Evolutionary conservation across 495 filamentous ascomycete genomes (phyloP).

Genomic region (Penicillium pancosmium): DNA sequence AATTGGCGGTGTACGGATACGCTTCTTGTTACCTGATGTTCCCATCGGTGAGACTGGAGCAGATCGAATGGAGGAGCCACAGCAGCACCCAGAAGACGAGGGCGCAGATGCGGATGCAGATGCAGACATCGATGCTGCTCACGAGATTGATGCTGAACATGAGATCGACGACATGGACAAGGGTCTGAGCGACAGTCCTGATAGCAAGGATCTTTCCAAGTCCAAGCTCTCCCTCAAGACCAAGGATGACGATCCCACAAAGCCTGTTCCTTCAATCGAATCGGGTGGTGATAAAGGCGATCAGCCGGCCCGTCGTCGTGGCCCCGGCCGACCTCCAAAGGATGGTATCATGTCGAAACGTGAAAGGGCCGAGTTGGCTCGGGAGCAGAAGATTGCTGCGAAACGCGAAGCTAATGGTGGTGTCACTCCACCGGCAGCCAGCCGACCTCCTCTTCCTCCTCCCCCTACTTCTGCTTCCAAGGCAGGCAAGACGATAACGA

Average conservation of each 20-base stretch:
- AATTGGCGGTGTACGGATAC: conserved; percentile 75
- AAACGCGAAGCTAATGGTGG: conserved; percentile 52
- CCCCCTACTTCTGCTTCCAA: conserved; percentile 40
- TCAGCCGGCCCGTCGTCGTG: conserved; percentile 68
- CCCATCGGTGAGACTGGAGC: conserved; percentile 68
- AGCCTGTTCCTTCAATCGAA: conserved; percentile 39
- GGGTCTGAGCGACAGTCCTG: conserved; percentile 32
- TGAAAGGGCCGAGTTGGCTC: conserved; percentile 67
- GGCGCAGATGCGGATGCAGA: conserved; percentile 35
- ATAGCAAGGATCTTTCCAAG: conserved; percentile 39
- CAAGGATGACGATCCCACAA: conserved; percentile 35
- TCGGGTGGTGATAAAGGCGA: conserved; percentile 35
- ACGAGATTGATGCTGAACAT: conserved; percentile 42
- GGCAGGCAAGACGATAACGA: conserved; percentile 51
- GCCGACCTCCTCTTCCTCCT: conserved; percentile 36
- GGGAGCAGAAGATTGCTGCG: conserved; percentile 57
- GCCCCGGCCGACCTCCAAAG: conserved; percentile 87
- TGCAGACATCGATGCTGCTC: conserved; percentile 31
- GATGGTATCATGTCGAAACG: conserved; percentile 93
- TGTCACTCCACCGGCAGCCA: conserved; percentile 44
- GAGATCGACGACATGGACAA: conserved; percentile 41
- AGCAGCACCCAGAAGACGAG: conserved; percentile 57
- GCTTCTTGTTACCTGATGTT: conserved; percentile 74
- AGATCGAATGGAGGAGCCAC: conserved; percentile 66
- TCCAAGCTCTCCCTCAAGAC: conserved; percentile 43